A percentile compares a stretch with the other conserved stretches of the same genome.
These are phyloP conservation scores for Catenaria anguillulae DNA, from an alignment of 371 early-diverging fungal species.

Conservation along the genomic window DNA sequence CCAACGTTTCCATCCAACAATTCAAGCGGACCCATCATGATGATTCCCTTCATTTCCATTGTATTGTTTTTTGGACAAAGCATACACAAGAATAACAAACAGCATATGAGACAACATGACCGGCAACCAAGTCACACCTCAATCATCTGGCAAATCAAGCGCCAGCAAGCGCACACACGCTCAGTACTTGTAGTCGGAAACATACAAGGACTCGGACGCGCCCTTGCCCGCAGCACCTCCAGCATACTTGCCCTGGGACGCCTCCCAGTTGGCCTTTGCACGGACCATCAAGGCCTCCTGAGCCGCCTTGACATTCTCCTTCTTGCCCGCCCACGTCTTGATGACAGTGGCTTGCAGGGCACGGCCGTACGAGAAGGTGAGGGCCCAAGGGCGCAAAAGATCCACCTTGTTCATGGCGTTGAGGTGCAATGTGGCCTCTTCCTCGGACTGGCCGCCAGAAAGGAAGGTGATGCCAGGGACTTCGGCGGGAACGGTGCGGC, in stretches of 20 bases:
- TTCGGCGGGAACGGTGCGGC: slow-evolving; percentile 39
- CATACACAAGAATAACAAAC: no score
- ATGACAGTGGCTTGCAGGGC: slow-evolving; percentile 45
- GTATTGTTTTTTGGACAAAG: no score
- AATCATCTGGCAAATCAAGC: no score
- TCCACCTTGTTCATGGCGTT: slow-evolving; percentile 31
- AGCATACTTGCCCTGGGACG: slow-evolving; percentile 26
- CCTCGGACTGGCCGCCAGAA: slow-evolving; percentile 49
- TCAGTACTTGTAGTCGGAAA: slow-evolving; percentile 30
- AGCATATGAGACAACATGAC: no score
- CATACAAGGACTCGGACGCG: slow-evolving; percentile 25
- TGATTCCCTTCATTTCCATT: no score
- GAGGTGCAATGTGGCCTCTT: slow-evolving; percentile 40
- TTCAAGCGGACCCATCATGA: no score
- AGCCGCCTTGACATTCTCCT: slow-evolving; percentile 36
- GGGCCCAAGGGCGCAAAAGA: slow-evolving; percentile 30
- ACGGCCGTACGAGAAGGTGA: slow-evolving; percentile 53
- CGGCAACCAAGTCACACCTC: no score
- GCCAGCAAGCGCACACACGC: no score
- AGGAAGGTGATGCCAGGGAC: slow-evolving; percentile 53
- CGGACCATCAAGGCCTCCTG: slow-evolving; percentile 30
- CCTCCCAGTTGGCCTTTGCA: slow-evolving; percentile 36
- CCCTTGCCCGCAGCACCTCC: slow-evolving; percentile 17
- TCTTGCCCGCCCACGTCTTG: slow-evolving; percentile 39
- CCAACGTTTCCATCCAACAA: no score